Conservation (phyloP, 306 rosid species). For the Cucumis melo region DNA sequence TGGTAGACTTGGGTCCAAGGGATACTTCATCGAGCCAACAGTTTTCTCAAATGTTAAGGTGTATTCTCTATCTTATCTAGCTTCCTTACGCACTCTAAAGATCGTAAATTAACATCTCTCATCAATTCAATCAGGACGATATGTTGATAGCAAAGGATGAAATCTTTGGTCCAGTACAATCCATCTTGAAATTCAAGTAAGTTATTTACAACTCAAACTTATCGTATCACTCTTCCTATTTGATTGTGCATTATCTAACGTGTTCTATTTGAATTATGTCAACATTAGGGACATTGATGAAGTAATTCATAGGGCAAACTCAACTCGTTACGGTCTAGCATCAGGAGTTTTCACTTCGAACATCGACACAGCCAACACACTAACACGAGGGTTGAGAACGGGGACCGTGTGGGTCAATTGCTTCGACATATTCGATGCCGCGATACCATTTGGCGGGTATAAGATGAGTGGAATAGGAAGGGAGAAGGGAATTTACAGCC, state of each 20-base stretch:
- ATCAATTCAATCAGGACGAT: slow-evolving; percentile 21
- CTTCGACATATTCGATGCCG: slow-evolving; percentile 87
- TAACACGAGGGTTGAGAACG: slow-evolving; percentile 59
- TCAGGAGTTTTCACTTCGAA: slow-evolving; percentile 77
- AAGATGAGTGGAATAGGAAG: slow-evolving; percentile 92
- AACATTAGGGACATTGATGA: slow-evolving; percentile 52
- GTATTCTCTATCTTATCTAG: neutral
- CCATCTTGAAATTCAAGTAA: slow-evolving; percentile 84
- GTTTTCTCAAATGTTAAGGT: slow-evolving; percentile 95
- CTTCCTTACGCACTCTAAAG: neutral
- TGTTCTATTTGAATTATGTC: neutral
- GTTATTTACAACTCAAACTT: slow-evolving; percentile 10
- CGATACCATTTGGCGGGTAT: slow-evolving; percentile 90
- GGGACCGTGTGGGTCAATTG: slow-evolving; percentile 91
- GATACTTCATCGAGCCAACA: slow-evolving; percentile 81
- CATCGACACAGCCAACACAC: slow-evolving; percentile 43
- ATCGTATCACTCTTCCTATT: neutral
- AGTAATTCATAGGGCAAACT: slow-evolving; percentile 54
- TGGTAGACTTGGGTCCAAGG: slow-evolving; percentile 59
- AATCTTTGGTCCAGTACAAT: slow-evolving; percentile 90
- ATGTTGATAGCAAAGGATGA: slow-evolving; percentile 91
- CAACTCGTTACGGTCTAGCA: slow-evolving; percentile 57
- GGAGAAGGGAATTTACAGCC: slow-evolving; percentile 84
- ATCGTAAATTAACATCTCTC: neutral
- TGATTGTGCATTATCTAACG: neutral